Evolutionary conservation across 2,329 filamentous ascomycete species (phyloP).

Genomic region (Penicillium corylophilum): DNA sequence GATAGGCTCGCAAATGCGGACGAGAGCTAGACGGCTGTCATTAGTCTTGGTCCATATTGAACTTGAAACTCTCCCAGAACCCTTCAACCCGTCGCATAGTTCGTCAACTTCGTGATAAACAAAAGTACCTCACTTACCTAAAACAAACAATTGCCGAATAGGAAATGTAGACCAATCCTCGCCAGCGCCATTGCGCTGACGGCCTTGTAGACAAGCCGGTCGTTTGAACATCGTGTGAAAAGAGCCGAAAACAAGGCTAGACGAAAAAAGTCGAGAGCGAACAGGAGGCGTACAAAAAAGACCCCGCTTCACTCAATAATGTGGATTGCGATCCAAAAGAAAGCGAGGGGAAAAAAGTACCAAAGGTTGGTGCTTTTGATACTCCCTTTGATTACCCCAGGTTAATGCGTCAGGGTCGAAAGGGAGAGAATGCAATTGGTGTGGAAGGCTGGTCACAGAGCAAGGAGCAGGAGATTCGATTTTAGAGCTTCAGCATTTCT

Average conservation of each 20-base stretch:
- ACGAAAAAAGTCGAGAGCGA: neutral
- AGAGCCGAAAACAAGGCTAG: neutral
- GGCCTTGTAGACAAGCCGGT: conserved; percentile 34
- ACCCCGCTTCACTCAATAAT: conserved; percentile 18
- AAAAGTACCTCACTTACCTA: conserved; percentile 41
- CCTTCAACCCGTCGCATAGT: conserved; percentile 14
- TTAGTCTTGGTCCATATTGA: conserved; percentile 4
- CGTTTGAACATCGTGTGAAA: conserved; percentile 33
- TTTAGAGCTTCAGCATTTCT: conserved; percentile 31
- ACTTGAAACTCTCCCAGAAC: conserved; percentile 10
- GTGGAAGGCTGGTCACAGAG: conserved; percentile 5
- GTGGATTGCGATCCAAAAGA: conserved; percentile 12
- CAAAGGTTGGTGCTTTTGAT: conserved; percentile 29
- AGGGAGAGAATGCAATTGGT: conserved; percentile 34
- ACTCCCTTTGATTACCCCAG: conserved; percentile 27
- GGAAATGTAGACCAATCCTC: conserved; percentile 53
- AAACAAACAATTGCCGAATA: conserved; percentile 54
- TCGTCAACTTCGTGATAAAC: conserved; percentile 10
- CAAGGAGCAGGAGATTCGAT: neutral
- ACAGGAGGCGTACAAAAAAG: conserved; percentile 6
- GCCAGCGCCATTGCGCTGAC: conserved; percentile 24
- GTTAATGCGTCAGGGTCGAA: conserved; percentile 23
- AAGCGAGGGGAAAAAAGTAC: conserved; percentile 22
- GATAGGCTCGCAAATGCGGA: conserved; percentile 96
- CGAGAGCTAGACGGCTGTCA: conserved; percentile 62